Percentiles rank a stretch among this genome's conserved stretches.
phyloP scores from a whole-genome alignment of 176 grass and related monocot species.

The Musa itinerans region DNA sequence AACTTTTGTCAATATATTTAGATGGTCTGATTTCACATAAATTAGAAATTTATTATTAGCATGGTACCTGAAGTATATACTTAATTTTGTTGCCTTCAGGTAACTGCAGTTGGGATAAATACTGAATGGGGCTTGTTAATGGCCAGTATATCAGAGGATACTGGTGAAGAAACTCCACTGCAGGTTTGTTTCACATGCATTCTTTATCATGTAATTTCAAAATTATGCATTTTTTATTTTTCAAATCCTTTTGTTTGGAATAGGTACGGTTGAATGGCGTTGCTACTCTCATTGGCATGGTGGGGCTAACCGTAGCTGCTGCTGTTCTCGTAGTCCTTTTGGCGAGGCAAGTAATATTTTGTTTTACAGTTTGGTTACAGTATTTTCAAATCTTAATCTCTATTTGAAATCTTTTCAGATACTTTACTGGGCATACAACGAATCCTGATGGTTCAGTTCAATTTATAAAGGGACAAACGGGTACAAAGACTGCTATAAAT shows the following conservation, averaged over 20 bases:
- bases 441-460: constrained; percentile 71
- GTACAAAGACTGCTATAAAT: constrained; percentile 41
- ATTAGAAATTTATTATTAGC: no score
- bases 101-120: constrained; percentile 84
- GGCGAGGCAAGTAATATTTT: constrained; percentile 43
- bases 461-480: constrained; percentile 86
- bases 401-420: constrained; percentile 44
- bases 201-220: background rate
- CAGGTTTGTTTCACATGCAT: constrained; percentile 36
- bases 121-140: constrained; percentile 94
- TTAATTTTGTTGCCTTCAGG: constrained; percentile 24
- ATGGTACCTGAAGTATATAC: no score
- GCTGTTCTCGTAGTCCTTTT: constrained; percentile 70
- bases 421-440: constrained; percentile 69
- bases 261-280: constrained; percentile 93
- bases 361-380: background rate
- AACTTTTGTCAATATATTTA: no score
- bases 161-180: constrained; percentile 93
- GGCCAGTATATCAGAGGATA: constrained; percentile 99
- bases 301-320: constrained; percentile 67
- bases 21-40: no score
- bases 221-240: constrained; percentile 15
- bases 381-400: constrained; percentile 1
- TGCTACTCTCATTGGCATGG: constrained; percentile 85
- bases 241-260: constrained; percentile 18